Evolutionary conservation across 108 stramenopile species (phyloP).

Genomic region (Nitzschia putrida): DNA sequence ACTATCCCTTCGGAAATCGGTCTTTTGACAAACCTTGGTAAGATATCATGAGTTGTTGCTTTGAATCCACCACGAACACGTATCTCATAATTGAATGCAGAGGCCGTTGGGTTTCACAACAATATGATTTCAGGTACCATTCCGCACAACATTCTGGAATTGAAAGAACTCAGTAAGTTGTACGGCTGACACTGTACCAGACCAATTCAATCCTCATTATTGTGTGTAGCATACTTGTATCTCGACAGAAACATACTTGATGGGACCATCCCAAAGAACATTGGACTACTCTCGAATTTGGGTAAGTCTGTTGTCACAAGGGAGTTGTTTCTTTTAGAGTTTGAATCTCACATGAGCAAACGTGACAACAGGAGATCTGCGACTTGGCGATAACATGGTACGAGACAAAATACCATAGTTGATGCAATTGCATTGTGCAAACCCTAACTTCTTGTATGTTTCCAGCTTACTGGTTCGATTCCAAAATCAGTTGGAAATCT

Average conservation of each 20-base stretch:
- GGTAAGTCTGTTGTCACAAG: slow-evolving; percentile 11
- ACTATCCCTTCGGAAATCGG: slow-evolving; percentile 54
- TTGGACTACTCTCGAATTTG: slow-evolving; percentile 8
- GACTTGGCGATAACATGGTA: slow-evolving; percentile 11
- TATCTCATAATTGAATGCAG: neutral
- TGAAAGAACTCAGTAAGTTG: slow-evolving; percentile 31
- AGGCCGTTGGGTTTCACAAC: slow-evolving; percentile 48
- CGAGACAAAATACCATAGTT: neutral
- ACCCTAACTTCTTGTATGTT: neutral
- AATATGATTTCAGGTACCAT: slow-evolving; percentile 68
- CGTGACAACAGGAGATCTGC: slow-evolving; percentile 9
- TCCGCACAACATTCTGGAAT: slow-evolving; percentile 40
- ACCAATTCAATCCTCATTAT: neutral
- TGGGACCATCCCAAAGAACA: slow-evolving; percentile 30
- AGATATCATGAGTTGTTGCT: neutral
- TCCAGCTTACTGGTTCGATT: slow-evolving; percentile 14
- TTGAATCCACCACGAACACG: too few species aligned
- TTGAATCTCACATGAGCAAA: too few species aligned
- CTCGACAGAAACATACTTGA: slow-evolving; percentile 37
- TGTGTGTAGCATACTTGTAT: slow-evolving; percentile 19
- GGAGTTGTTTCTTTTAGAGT: too few species aligned
- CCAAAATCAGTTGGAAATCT: slow-evolving; percentile 8
- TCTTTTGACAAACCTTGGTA: slow-evolving; percentile 38
- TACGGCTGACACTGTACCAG: neutral
- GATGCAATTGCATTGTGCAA: neutral